Percentiles rank a stretch among this genome's conserved stretches.
Conservation (phyloP, 768 basidiomycete species). For the Agrocybe pediades region DNA sequence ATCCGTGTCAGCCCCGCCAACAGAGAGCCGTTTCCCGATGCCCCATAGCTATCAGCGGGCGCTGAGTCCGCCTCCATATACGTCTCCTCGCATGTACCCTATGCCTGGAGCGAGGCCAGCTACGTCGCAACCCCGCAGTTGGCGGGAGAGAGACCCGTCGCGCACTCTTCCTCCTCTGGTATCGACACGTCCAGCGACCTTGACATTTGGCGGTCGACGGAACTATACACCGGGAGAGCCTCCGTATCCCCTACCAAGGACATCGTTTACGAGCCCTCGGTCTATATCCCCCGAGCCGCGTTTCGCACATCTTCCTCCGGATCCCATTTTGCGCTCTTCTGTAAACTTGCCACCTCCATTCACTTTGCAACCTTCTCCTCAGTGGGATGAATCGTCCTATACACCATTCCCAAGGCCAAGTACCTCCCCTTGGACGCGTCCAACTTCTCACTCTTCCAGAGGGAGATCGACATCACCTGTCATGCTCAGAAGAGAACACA, state of each 20-base stretch:
- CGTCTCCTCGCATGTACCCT: constrained; percentile 24
- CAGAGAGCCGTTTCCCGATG: constrained; percentile 21
- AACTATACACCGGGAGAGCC: constrained; percentile 16
- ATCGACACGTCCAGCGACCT: constrained; percentile 24
- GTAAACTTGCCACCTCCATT: constrained; percentile 55
- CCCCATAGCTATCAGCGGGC: constrained; percentile 14
- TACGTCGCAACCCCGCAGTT: constrained; percentile 24
- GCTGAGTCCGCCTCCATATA: constrained; percentile 19
- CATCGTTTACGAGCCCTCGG: constrained; percentile 20
- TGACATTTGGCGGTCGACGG: constrained; percentile 12
- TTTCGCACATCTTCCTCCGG: constrained; percentile 36
- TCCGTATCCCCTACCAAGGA: constrained; percentile 13
- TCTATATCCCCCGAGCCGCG: constrained; percentile 38
- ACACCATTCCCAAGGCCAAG: constrained; percentile 35
- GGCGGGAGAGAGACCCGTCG: constrained; percentile 28
- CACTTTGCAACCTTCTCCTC: constrained; percentile 66
- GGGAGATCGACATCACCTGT: constrained; percentile 29
- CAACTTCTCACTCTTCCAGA: constrained; percentile 28
- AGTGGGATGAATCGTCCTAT: constrained; percentile 56
- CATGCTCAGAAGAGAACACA: constrained; percentile 17
- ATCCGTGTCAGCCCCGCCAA: constrained; percentile 21
- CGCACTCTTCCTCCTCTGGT: constrained; percentile 33
- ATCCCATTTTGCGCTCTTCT: constrained; percentile 25
- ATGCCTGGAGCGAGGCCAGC: constrained; percentile 22
- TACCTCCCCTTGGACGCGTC: constrained; percentile 38